Evolutionary conservation across 1,139 yeast species (phyloP), one percentile per base, ranked within the genome.

Genomic region (Geotrichum candidum): DNA sequence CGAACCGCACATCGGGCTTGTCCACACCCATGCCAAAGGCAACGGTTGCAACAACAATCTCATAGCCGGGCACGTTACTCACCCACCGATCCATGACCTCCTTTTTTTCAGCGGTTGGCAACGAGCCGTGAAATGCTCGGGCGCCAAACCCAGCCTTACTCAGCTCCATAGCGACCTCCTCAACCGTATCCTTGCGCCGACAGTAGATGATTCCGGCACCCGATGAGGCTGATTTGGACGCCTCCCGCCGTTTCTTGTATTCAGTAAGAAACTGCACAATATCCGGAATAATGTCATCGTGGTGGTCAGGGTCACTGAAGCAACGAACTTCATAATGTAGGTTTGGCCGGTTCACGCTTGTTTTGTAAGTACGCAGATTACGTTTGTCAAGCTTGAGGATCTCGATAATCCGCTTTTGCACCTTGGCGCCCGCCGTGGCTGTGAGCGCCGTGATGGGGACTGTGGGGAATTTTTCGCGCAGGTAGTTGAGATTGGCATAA

Each of bases 21-120:
- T 91, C 97, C 60, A 91, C 90, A 57, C 97, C 97, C 97, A 91
- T 90, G 46, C 97, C 97, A 78, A 91, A 91, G 0, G 97, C 97
- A 65, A 91, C 88, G 0, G 97, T 91, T 0, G 97, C 97, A 25
- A 74, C 73, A 6, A 74, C 72, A 22, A 74, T 68, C 57, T 72
- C 67, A 53, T 63, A 68, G 1, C 65, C 63, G 1, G 67, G 68
- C 15, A 66, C 68, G 22, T 72, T 73, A 11, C 58, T 64, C 13
- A 70, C 95, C 97, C 97, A 91, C 52, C 77, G 78, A 22, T 76
- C 76, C 74, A 90, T 95, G 18, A 88, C 81, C 9, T 73, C 68
- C 27, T 83, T 77, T 66, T 96, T 77, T 29, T 87, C 91, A 15
- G 82, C 84, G 0, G 90, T 82, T 7, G 82, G 76, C 87, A 90